Percentiles rank a stretch among this genome's conserved stretches.
Conservation (phyloP, 2,329 filamentous ascomycete genomes). For the Colletotrichum sidae region DNA sequence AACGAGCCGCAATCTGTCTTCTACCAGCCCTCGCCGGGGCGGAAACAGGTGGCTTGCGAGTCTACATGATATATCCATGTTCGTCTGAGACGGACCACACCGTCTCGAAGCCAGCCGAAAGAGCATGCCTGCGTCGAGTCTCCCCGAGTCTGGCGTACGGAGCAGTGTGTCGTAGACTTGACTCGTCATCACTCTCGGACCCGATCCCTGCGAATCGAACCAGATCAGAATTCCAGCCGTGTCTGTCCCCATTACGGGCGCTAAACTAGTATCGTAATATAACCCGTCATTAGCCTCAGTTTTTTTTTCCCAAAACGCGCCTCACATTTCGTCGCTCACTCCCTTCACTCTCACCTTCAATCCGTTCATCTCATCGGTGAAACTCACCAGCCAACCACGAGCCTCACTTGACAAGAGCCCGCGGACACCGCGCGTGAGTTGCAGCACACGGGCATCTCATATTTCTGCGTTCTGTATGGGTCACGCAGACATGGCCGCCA, state of each 20-base stretch:
- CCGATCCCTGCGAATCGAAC: slow-evolving; percentile 26
- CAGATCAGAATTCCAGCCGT: slow-evolving; percentile 6
- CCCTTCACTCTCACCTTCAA: neutral
- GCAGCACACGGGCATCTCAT: neutral
- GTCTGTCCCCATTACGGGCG: slow-evolving; percentile 22
- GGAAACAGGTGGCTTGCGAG: slow-evolving; percentile 11
- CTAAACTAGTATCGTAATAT: slow-evolving; percentile 35
- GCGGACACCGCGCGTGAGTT: too few species aligned
- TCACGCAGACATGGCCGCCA: slow-evolving; percentile 16
- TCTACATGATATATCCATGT: slow-evolving; percentile 28
- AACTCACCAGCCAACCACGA: too few species aligned
- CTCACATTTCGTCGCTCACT: slow-evolving; percentile 1
- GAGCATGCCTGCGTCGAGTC: too few species aligned
- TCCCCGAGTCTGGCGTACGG: too few species aligned
- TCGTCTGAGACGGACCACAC: slow-evolving; percentile 28
- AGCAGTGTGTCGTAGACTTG: neutral
- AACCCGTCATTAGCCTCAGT: slow-evolving; percentile 29
- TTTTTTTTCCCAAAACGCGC: slow-evolving; percentile 3
- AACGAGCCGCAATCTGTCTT: slow-evolving; percentile 2
- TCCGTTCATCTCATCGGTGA: too few species aligned
- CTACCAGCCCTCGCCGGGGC: slow-evolving; percentile 23
- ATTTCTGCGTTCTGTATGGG: neutral
- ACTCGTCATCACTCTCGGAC: slow-evolving; percentile 26
- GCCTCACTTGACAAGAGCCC: too few species aligned
- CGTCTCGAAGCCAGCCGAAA: too few species aligned